These are phyloP conservation scores for Gypsophila paniculata DNA, from an alignment of 179 eudicot species.

Conservation along the genomic window DNA sequence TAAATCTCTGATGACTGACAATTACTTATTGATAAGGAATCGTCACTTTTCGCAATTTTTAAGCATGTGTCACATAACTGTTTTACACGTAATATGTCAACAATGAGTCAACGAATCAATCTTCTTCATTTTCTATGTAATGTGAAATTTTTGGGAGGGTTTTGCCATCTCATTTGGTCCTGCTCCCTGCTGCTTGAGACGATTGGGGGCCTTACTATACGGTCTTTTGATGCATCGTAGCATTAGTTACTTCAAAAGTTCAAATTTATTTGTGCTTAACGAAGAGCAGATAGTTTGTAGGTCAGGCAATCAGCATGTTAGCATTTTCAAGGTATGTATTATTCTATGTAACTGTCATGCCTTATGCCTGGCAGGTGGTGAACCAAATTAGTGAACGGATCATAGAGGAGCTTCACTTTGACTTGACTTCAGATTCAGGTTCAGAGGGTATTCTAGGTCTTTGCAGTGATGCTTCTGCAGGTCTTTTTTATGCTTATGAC, in stretches of 20 bases:
- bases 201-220: background rate
- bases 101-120: background rate
- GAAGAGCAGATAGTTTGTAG: background rate
- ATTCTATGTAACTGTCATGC: conserved; percentile 1
- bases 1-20: background rate
- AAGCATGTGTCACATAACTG: background rate
- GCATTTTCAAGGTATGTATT: conserved; percentile 4
- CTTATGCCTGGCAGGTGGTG: conserved; percentile 53
- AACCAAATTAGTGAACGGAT: conserved; percentile 94
- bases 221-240: conserved; percentile 16
- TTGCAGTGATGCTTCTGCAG: conserved; percentile 96
- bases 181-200: background rate
- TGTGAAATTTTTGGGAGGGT: background rate
- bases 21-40: background rate
- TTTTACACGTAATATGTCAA: background rate
- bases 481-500: conserved; percentile 89
- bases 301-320: background rate
- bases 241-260: background rate
- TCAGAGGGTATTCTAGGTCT: conserved; percentile 78
- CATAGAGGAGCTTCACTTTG: conserved; percentile 89
- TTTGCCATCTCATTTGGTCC: conserved; percentile 1
- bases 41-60: background rate
- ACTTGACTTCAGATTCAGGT: conserved; percentile 65
- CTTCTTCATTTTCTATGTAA: background rate
- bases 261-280: background rate